A percentile compares a stretch with the other conserved stretches of the same genome.
phyloP scores from a whole-genome alignment of 208 protist species.

The Naegleria fowleri region DNA sequence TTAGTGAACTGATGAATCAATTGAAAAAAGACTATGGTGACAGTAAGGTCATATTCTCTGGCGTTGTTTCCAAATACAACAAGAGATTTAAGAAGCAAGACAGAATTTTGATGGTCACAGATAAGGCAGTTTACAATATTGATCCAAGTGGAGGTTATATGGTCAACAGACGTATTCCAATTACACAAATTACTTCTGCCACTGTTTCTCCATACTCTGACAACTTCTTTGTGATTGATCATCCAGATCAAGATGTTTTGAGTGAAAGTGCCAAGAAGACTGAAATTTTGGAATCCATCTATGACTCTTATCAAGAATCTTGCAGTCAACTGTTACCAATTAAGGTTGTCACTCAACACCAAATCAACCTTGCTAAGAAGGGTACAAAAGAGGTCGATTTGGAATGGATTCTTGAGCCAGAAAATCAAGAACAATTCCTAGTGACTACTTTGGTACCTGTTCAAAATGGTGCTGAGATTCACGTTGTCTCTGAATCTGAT shows the following conservation, averaged over 20 bases:
- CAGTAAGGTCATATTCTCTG: neutral
- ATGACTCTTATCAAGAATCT: neutral
- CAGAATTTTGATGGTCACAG: neutral
- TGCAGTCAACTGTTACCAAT: neutral
- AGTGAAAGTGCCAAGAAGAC: conserved; percentile 18
- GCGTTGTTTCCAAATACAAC: neutral
- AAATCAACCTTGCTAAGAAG: neutral
- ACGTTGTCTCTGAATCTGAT: neutral
- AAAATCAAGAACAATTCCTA: neutral
- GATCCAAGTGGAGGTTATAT: conserved; percentile 11
- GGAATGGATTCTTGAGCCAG: neutral
- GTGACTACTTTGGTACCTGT: neutral
- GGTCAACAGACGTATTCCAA: neutral
- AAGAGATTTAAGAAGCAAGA: conserved; percentile 4
- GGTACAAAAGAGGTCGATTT: neutral
- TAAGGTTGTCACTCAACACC: neutral
- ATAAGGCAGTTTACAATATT: neutral
- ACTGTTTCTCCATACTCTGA: neutral
- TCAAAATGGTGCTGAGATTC: neutral
- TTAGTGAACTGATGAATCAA: neutral
- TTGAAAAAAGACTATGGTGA: neutral
- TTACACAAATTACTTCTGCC: neutral
- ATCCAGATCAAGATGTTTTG: neutral
- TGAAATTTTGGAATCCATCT: conserved; percentile 2
- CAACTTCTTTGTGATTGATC: neutral